Conservation (phyloP, 345 rosid species). For the Aurinia saxatilis region DNA sequence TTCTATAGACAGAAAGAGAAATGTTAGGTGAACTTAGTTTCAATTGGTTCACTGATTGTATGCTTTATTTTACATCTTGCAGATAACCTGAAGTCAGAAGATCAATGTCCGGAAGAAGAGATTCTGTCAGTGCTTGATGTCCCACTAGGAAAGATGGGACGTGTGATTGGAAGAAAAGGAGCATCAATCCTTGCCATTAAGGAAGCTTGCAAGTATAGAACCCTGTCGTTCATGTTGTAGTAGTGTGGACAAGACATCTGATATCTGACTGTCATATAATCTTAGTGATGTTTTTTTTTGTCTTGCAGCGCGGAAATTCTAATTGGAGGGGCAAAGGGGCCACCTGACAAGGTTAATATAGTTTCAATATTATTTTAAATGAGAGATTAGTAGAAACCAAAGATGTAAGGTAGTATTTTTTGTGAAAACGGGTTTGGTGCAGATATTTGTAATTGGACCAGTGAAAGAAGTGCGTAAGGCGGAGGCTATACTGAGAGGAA, state of each 20-base stretch:
- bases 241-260: neutral
- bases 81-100: conserved; percentile 47
- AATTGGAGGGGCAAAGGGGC: conserved; percentile 77
- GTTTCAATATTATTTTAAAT: neutral
- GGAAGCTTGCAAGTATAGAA: conserved; percentile 71
- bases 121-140: conserved; percentile 76
- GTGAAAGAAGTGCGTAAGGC: conserved; percentile 88
- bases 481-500: conserved; percentile 88
- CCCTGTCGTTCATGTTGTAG: conserved; percentile 11
- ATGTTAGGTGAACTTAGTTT: neutral
- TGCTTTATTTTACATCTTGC: conserved; percentile 6
- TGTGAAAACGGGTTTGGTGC: conserved; percentile 4
- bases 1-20: neutral
- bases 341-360: conserved; percentile 75
- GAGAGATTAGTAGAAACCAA: neutral
- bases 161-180: conserved; percentile 83
- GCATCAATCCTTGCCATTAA: conserved; percentile 68
- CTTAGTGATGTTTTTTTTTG: neutral
- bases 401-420: neutral
- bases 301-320: conserved; percentile 76
- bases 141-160: conserved; percentile 90
- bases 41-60: neutral
- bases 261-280: neutral
- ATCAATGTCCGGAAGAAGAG: conserved; percentile 56
- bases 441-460: conserved; percentile 84